Percentiles rank a stretch among this genome's conserved stretches.
Conservation (phyloP, 257 asterid genomes). For the Cynanchum wilfordii region DNA sequence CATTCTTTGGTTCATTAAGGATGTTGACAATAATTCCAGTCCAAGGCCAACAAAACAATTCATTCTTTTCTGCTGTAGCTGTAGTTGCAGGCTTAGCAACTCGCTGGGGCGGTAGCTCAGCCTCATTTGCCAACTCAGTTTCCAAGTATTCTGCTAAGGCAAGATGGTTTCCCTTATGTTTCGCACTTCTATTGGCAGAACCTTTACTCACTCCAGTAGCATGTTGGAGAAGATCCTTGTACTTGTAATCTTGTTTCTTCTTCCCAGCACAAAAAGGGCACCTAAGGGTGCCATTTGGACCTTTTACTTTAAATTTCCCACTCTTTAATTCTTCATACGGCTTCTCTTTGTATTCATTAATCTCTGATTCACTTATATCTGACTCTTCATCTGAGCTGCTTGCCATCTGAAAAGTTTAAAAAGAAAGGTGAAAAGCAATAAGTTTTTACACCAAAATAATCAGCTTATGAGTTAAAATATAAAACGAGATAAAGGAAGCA, state of each 20-base stretch:
- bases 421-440: background rate
- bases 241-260: constrained; percentile 87
- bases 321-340: constrained; percentile 61
- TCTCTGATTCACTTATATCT: constrained; percentile 83
- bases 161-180: constrained; percentile 74
- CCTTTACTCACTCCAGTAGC: constrained; percentile 86
- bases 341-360: constrained; percentile 64
- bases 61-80: constrained; percentile 39
- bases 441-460: background rate
- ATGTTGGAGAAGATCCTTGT: constrained; percentile 75
- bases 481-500: background rate
- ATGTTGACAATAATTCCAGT: constrained; percentile 60
- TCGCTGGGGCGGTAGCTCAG: constrained; percentile 50
- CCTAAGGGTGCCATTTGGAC: constrained; percentile 70
- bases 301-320: constrained; percentile 69
- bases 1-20: constrained; percentile 27
- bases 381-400: constrained; percentile 59
- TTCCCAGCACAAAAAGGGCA: constrained; percentile 97
- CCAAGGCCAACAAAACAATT: constrained; percentile 85
- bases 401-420: constrained; percentile 6
- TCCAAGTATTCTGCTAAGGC: constrained; percentile 62
- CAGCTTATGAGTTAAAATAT: background rate
- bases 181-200: constrained; percentile 51
- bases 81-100: constrained; percentile 29
- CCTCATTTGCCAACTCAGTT: constrained; percentile 42